Percentiles rank a stretch among this genome's conserved stretches.
Evolutionary conservation across 495 filamentous ascomycete genomes (phyloP).

Genomic region (Neurospora sp.): DNA sequence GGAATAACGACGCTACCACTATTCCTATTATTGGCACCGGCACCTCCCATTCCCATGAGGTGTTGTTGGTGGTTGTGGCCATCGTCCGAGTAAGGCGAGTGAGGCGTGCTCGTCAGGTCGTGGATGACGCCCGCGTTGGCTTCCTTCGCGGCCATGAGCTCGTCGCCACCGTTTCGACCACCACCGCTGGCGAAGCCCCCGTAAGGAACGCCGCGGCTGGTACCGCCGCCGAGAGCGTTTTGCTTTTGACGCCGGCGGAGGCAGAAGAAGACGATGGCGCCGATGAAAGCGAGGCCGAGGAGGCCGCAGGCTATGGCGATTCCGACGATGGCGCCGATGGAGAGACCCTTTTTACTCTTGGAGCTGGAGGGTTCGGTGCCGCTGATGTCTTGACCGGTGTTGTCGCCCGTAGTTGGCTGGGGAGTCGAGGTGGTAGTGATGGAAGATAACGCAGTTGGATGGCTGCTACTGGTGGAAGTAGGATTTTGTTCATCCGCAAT

Average conservation of each 20-base stretch:
- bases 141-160: slow-evolving; percentile 35
- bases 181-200: slow-evolving; percentile 10
- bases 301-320: slow-evolving; percentile 31
- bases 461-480: too few relatives aligned
- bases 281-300: slow-evolving; percentile 25
- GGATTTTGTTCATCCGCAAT: too few relatives aligned
- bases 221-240: not conserved
- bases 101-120: slow-evolving; percentile 19
- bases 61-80: slow-evolving; percentile 5
- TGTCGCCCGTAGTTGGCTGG: too few relatives aligned
- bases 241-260: slow-evolving; percentile 21
- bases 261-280: slow-evolving; percentile 23
- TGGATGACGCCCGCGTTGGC: slow-evolving; percentile 13
- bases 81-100: slow-evolving; percentile 30
- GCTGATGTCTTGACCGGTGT: too few relatives aligned
- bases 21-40: not conserved
- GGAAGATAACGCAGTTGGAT: too few relatives aligned
- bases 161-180: slow-evolving; percentile 15
- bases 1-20: not conserved
- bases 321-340: slow-evolving; percentile 29
- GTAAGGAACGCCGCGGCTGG: slow-evolving; percentile 1
- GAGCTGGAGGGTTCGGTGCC: not conserved
- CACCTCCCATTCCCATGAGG: not conserved
- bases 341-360: slow-evolving; percentile 11
- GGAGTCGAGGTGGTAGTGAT: too few relatives aligned